These are phyloP conservation scores for Angomonas deanei DNA, from an alignment of 208 protist species.

Conservation along the genomic window DNA sequence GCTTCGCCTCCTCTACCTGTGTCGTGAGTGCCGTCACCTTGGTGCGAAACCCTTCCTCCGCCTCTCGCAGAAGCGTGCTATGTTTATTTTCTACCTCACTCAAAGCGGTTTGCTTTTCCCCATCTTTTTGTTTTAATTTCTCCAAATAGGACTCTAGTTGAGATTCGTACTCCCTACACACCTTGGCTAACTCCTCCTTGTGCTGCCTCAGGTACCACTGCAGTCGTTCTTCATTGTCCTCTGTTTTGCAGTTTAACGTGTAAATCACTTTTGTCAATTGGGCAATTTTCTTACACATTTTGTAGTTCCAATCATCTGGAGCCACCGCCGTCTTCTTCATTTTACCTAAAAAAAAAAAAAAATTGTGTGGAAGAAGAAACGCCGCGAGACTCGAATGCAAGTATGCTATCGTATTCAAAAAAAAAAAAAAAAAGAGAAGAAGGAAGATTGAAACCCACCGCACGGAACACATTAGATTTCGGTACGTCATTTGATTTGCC, in stretches of 20 bases:
- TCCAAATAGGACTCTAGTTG: slow-evolving; percentile 33
- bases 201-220: slow-evolving; percentile 63
- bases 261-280: slow-evolving; percentile 97
- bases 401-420: background rate
- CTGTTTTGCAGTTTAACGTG: slow-evolving; percentile 92
- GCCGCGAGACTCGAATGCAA: no score
- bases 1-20: slow-evolving; percentile 36
- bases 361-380: no score
- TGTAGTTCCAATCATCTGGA: slow-evolving; percentile 84
- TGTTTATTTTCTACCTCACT: slow-evolving; percentile 19
- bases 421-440: slow-evolving; percentile 17
- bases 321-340: background rate
- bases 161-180: slow-evolving; percentile 66
- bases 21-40: slow-evolving; percentile 32
- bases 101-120: slow-evolving; percentile 18
- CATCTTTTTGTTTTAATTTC: slow-evolving; percentile 21
- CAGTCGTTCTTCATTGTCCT: slow-evolving; percentile 90
- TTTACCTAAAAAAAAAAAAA: background rate
- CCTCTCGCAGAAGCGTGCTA: slow-evolving; percentile 24
- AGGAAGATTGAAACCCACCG: slow-evolving; percentile 3
- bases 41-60: slow-evolving; percentile 29
- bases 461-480: background rate
- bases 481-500: no score
- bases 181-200: slow-evolving; percentile 74
- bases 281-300: slow-evolving; percentile 97